Evolutionary conservation across 73 alveolate genomes (phyloP).

Genomic region (Tetrahymena thermophila): DNA sequence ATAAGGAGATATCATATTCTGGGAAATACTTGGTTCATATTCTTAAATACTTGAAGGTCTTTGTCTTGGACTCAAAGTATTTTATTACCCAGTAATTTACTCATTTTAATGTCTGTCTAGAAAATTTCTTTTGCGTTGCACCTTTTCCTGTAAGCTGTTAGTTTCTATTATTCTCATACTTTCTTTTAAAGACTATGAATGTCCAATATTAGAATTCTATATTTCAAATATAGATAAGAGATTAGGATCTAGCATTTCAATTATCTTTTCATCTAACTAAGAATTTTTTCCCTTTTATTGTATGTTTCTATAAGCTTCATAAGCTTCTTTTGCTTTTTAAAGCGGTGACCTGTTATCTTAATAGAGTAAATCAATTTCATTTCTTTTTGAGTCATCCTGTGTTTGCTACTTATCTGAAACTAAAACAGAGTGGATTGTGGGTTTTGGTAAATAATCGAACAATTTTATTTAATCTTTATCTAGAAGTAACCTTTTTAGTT

Average conservation of each 20-base stretch:
- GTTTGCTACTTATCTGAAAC: not conserved
- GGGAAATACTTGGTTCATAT: too few species aligned
- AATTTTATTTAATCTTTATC: conserved; percentile 8
- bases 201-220: too few species aligned
- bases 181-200: too few species aligned
- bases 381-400: not conserved
- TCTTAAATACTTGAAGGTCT: too few species aligned
- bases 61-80: too few species aligned
- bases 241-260: not conserved
- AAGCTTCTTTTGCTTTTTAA: not conserved
- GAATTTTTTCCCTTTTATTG: not conserved
- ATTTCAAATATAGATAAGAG: not conserved
- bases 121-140: too few species aligned
- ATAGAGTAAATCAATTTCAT: not conserved
- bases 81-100: too few species aligned
- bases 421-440: conserved; percentile 1
- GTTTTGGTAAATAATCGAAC: conserved; percentile 32
- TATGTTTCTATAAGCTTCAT: not conserved
- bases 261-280: not conserved
- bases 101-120: too few species aligned
- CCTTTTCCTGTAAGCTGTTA: too few species aligned
- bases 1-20: too few species aligned
- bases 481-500: conserved; percentile 15
- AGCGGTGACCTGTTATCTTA: not conserved
- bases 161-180: too few species aligned